Conservation (phyloP, 495 filamentous ascomycete species). For the Daldinia bambusicola region DNA sequence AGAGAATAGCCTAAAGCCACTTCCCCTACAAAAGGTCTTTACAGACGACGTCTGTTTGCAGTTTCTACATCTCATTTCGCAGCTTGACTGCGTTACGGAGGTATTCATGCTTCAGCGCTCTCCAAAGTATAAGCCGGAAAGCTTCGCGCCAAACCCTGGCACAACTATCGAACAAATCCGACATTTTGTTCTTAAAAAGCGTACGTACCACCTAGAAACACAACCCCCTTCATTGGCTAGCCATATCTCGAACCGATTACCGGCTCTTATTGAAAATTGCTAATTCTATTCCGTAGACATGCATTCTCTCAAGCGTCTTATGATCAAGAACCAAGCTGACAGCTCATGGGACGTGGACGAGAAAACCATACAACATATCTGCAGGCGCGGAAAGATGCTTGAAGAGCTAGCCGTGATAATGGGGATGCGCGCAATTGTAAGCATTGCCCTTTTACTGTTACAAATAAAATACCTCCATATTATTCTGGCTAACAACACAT, state of each 20-base stretch:
- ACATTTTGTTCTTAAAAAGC: conserved; percentile 60
- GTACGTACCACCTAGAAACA: conserved; percentile 41
- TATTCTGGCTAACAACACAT: conserved; percentile 14
- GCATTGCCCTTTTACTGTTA: conserved; percentile 34
- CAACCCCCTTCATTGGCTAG: not conserved
- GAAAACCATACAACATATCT: conserved; percentile 60
- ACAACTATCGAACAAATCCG: conserved; percentile 64
- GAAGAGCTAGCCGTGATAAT: conserved; percentile 66
- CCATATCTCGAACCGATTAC: not conserved
- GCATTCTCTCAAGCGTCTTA: conserved; percentile 53
- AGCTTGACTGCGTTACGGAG: conserved; percentile 63
- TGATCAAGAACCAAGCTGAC: conserved; percentile 63
- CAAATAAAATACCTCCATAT: not conserved
- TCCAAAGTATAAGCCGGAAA: conserved; percentile 59
- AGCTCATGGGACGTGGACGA: conserved; percentile 65
- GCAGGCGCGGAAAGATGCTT: conserved; percentile 56
- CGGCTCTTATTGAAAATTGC: not conserved
- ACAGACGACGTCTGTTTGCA: conserved; percentile 67
- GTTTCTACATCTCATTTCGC: conserved; percentile 62
- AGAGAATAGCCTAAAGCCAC: conserved; percentile 59
- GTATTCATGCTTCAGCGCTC: conserved; percentile 67
- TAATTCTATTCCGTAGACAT: conserved; percentile 27
- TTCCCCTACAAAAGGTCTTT: conserved; percentile 65
- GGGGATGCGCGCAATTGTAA: conserved; percentile 61
- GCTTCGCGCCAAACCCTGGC: conserved; percentile 57